Conservation (phyloP, 148 eudicot species). For the Arbutus unedo region DNA sequence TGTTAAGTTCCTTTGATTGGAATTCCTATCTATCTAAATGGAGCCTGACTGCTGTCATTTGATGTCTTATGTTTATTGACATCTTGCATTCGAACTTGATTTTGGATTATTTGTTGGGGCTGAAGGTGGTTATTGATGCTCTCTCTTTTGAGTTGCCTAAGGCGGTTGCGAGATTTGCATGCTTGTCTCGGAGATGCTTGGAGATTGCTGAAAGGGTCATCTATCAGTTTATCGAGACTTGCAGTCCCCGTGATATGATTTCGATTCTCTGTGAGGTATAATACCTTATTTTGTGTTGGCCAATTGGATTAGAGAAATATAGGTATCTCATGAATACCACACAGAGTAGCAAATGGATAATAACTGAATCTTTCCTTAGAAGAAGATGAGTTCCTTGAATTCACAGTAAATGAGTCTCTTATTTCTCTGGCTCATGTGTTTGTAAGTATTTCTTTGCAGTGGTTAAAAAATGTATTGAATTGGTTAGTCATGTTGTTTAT, state of each 20-base stretch:
- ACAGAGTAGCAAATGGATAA: not conserved
- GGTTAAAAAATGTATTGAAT: not conserved
- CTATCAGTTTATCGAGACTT: slow-evolving; percentile 43
- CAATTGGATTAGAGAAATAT: not conserved
- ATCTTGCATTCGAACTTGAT: not conserved
- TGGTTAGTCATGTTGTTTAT: not conserved
- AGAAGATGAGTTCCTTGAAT: not conserved
- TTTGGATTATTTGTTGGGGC: slow-evolving; percentile 9
- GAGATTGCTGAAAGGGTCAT: slow-evolving; percentile 55
- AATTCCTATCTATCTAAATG: not conserved
- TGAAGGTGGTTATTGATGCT: slow-evolving; percentile 72
- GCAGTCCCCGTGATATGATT: slow-evolving; percentile 84
- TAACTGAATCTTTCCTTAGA: not conserved
- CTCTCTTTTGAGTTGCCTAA: slow-evolving; percentile 79
- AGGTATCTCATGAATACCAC: not conserved
- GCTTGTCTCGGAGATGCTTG: slow-evolving; percentile 54
- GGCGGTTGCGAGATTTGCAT: slow-evolving; percentile 64
- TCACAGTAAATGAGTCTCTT: not conserved
- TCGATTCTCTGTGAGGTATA: slow-evolving; percentile 73
- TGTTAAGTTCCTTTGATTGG: not conserved
- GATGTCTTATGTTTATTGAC: not conserved
- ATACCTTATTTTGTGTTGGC: not conserved
- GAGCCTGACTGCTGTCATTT: not conserved
- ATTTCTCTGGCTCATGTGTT: not conserved
- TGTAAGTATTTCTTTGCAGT: not conserved